Evolutionary conservation across 768 basidiomycete species (phyloP).

Genomic region (Podaxis sp.): DNA sequence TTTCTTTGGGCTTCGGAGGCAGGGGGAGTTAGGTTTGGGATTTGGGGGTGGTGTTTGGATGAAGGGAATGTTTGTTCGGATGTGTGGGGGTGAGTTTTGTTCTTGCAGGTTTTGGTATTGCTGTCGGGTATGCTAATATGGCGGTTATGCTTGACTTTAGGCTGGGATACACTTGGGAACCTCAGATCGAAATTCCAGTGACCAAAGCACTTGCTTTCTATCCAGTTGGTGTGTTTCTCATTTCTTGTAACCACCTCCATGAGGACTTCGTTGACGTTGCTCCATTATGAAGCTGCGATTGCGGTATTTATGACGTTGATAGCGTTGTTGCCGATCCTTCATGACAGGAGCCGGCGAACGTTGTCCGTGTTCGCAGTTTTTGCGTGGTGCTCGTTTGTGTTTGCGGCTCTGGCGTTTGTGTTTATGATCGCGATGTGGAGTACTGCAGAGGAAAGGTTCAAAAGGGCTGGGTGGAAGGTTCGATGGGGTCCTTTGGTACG

Average conservation of each 20-base stretch:
- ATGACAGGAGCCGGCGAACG: slow-evolving; percentile 23
- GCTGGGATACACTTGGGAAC: slow-evolving; percentile 39
- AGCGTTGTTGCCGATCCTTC: slow-evolving; percentile 28
- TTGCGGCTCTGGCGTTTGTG: slow-evolving; percentile 33
- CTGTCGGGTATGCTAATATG: not conserved
- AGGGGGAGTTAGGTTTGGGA: slow-evolving; percentile 39
- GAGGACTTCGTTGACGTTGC: not conserved
- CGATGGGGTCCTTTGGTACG: slow-evolving; percentile 37
- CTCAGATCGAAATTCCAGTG: slow-evolving; percentile 31
- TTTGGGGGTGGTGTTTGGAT: slow-evolving; percentile 45
- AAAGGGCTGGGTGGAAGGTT: slow-evolving; percentile 32
- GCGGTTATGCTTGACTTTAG: slow-evolving; percentile 18
- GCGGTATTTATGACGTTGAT: slow-evolving; percentile 31
- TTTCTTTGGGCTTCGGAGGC: slow-evolving; percentile 38
- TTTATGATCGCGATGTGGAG: slow-evolving; percentile 38
- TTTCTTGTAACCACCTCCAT: not conserved
- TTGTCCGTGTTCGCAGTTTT: slow-evolving; percentile 29
- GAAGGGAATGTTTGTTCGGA: slow-evolving; percentile 28
- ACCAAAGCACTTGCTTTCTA: slow-evolving; percentile 37
- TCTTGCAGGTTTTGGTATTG: not conserved
- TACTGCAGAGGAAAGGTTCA: slow-evolving; percentile 32
- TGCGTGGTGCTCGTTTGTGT: slow-evolving; percentile 27
- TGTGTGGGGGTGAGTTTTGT: slow-evolving; percentile 27
- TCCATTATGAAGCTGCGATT: slow-evolving; percentile 26
- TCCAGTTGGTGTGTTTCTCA: slow-evolving; percentile 30